A percentile compares a stretch with the other conserved stretches of the same genome.
phyloP scores from a whole-genome alignment of 257 asterid genomes.

The Ligustrum vulgare region DNA sequence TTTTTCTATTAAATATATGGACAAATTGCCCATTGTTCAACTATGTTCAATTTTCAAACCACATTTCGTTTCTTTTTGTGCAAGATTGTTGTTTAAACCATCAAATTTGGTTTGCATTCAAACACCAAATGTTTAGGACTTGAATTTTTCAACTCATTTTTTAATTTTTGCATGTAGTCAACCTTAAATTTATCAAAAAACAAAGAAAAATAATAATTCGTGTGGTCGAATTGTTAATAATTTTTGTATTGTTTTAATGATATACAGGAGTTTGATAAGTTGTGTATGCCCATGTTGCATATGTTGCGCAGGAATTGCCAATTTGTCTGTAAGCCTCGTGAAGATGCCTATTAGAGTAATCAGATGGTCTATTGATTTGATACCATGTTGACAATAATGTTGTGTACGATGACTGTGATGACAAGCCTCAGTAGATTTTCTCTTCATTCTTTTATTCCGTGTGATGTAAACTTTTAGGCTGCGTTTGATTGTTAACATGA shows the following conservation, averaged over 20 bases:
- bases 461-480: no score
- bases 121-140: no score
- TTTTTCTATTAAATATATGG: no score
- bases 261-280: slow-evolving; percentile 35
- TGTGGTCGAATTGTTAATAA: background rate
- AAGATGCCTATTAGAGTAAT: slow-evolving; percentile 46
- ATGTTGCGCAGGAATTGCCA: slow-evolving; percentile 49
- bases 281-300: slow-evolving; percentile 62
- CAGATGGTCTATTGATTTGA: slow-evolving; percentile 44
- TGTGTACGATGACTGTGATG: no score
- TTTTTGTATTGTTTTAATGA: background rate
- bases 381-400: slow-evolving; percentile 47
- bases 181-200: background rate
- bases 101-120: no score
- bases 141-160: no score
- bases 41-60: background rate
- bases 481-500: no score
- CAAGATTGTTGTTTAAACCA: no score
- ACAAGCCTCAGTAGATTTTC: no score
- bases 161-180: no score
- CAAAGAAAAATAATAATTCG: background rate
- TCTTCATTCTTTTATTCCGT: no score
- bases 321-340: slow-evolving; percentile 39
- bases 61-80: background rate
- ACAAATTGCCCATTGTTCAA: background rate